These are phyloP conservation scores for Sporothrix dimorphospora DNA, from an alignment of 2,329 filamentous ascomycete species.

Conservation along the genomic window DNA sequence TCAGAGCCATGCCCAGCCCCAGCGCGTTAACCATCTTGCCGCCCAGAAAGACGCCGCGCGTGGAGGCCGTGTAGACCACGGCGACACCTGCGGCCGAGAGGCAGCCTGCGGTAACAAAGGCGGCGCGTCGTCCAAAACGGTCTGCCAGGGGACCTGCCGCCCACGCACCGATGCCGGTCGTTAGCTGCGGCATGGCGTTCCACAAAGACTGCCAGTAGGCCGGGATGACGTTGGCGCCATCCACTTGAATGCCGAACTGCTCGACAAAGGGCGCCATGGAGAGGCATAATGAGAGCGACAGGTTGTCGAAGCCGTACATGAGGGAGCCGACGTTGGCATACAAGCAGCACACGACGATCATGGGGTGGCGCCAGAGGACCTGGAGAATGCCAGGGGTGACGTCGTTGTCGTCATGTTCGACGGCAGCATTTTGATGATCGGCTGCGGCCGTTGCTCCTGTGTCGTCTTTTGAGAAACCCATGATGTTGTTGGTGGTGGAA, in stretches of 20 bases:
- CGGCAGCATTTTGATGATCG: not conserved
- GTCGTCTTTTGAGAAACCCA: not conserved
- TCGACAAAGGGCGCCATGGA: not conserved
- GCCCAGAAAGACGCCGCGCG: slow-evolving; percentile 7
- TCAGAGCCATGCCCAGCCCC: slow-evolving; percentile 17
- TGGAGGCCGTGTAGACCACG: not conserved
- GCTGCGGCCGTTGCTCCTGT: not conserved
- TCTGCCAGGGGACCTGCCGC: not conserved
- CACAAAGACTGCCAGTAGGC: not conserved
- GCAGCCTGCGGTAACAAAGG: not conserved
- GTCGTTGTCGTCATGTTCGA: not conserved
- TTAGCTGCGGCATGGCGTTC: not conserved
- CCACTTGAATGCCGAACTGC: not conserved
- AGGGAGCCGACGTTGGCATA: slow-evolving; percentile 16
- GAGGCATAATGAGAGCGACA: not conserved
- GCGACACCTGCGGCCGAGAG: not conserved
- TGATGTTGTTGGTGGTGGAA: not conserved
- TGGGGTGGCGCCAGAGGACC: not conserved
- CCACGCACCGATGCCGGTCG: not conserved
- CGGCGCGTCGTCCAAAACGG: not conserved
- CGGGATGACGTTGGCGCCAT: not conserved
- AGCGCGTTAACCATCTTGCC: slow-evolving; percentile 23
- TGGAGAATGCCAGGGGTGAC: not conserved
- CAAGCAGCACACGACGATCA: not conserved
- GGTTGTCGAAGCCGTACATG: slow-evolving; percentile 17